Conservation (phyloP, 805 yeast genomes). For the Wickerhamiella galacta region DNA sequence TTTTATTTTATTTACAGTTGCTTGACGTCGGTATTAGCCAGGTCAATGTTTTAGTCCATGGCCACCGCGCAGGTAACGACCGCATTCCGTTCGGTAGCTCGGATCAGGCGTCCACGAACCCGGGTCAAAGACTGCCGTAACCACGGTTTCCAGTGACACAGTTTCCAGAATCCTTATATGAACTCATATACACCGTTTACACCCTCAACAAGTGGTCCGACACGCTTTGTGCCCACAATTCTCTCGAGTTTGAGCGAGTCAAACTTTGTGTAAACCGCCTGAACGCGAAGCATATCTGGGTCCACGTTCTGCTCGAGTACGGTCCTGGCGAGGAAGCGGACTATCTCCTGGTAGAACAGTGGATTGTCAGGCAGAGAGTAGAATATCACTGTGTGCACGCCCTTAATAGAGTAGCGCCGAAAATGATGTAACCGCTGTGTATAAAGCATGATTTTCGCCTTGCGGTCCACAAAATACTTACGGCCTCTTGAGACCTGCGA, state of each 20-base stretch:
- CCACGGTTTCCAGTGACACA: no score
- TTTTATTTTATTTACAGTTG: background rate
- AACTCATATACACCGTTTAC: slow-evolving; percentile 65
- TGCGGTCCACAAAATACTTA: slow-evolving; percentile 45
- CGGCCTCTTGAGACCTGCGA: slow-evolving; percentile 58
- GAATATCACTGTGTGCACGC: slow-evolving; percentile 67
- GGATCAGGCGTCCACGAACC: no score
- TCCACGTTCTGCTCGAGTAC: slow-evolving; percentile 36
- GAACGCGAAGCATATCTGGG: slow-evolving; percentile 35
- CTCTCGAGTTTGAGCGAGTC: slow-evolving; percentile 69
- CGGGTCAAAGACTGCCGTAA: no score
- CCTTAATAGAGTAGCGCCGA: slow-evolving; percentile 68
- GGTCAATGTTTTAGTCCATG: no score
- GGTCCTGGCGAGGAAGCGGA: slow-evolving; percentile 41
- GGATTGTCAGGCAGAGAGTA: slow-evolving; percentile 81
- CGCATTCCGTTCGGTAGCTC: no score
- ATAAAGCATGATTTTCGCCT: slow-evolving; percentile 58
- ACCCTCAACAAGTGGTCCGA: slow-evolving; percentile 53
- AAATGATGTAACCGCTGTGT: slow-evolving; percentile 90
- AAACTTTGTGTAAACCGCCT: slow-evolving; percentile 56
- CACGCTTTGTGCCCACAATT: slow-evolving; percentile 61
- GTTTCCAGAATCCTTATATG: no score
- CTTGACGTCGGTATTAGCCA: no score
- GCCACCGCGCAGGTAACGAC: no score
- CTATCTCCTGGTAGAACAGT: slow-evolving; percentile 59